phyloP scores from a whole-genome alignment of 2,329 filamentous ascomycete species.

The Diaporthe sp. region DNA sequence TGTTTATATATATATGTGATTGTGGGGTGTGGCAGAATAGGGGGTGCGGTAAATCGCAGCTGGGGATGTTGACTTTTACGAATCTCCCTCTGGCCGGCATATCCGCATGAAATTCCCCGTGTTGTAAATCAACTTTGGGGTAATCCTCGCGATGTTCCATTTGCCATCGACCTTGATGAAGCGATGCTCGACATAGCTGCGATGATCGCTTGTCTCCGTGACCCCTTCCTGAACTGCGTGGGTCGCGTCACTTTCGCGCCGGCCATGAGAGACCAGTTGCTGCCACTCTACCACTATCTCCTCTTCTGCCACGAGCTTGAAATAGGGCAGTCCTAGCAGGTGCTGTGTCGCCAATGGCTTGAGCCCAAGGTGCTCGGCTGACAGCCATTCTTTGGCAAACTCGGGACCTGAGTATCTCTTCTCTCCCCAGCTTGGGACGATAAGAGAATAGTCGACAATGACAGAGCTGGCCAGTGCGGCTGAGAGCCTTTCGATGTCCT shows the following conservation, averaged over 20 bases:
- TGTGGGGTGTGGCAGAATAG: no score
- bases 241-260: not conserved
- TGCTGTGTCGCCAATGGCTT: slow-evolving; percentile 18
- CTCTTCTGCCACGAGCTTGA: slow-evolving; percentile 2
- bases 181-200: slow-evolving; percentile 9
- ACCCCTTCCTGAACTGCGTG: not conserved
- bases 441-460: not conserved
- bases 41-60: no score
- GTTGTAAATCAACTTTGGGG: not conserved
- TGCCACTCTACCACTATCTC: slow-evolving; percentile 22
- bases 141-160: slow-evolving; percentile 14
- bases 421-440: slow-evolving; percentile 20
- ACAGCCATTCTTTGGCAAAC: slow-evolving; percentile 16
- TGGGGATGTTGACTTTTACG: no score
- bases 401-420: not conserved
- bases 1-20: no score
- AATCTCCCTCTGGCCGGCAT: not conserved
- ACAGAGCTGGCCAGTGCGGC: not conserved
- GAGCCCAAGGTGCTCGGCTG: not conserved
- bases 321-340: not conserved
- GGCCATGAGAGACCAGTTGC: slow-evolving; percentile 7
- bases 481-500: not conserved
- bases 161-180: slow-evolving; percentile 2
- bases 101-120: slow-evolving; percentile 21
- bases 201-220: slow-evolving; percentile 3